Evolutionary conservation across 129 eudicot species (phyloP), one percentile per base, ranked within the genome.

Genomic region (Lactuca saligna): DNA sequence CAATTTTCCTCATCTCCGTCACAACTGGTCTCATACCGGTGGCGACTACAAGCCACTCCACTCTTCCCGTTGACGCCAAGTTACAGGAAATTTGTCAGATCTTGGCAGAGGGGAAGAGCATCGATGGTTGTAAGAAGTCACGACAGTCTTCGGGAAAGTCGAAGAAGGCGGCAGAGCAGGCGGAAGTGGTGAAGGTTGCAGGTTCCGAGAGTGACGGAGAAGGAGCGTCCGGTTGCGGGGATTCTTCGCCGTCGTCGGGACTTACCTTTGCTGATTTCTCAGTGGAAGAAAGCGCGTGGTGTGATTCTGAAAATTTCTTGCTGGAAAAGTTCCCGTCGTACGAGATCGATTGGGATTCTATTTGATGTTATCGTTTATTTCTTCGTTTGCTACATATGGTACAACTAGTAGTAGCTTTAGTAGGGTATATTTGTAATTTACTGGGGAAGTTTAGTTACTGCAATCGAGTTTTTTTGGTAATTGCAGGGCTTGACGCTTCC

Each of bases 31-130:
- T 20, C 81, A 79, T 65, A 65, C 68, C 57, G 80, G 75, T 74
- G 83, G 85, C 49, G 84, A 86, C 65, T 86, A 81, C 84, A 86
- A 84, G 68, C 90, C 93, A 33, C 75, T 89, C 8, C 93, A 83
- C 34, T 81, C 89, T 10, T 61, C 86, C 86, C 20, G 96, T 89
- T 0, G 84, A 86, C 76, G 89, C 96, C 60, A 89, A 89, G 81
- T 74, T 89, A 2, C 66, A 79, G 12, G 84, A 79, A 46, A 83
- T 89, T 3, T 89, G 96, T 46, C 82, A 80, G 74, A 81, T 51
- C 57, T 68, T 89, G 84, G 87, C 89, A 0, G 76, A 81, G 73
- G 86, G 88, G 17, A 83, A 85, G 44, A 81, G 74, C 35, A 57
- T 76, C 4, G 86, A 82, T 48, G 68, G 73, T 1, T 61, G 79